Evolutionary conservation across 495 filamentous ascomycete species (phyloP).

Genomic region (Penicillium canariense): DNA sequence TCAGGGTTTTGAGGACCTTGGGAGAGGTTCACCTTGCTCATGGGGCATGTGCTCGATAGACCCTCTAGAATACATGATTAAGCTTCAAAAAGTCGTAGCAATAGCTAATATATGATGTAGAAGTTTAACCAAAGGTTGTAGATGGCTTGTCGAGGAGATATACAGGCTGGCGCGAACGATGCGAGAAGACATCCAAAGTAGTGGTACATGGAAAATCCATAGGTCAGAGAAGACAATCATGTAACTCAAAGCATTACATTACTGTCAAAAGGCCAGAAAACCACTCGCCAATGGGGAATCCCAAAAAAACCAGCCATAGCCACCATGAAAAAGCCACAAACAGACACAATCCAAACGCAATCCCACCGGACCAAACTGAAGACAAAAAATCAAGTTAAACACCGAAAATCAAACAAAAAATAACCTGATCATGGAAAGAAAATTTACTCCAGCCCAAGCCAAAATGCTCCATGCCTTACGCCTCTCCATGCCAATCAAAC

Average conservation of each 20-base stretch:
- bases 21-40: background rate
- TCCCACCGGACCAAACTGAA: background rate
- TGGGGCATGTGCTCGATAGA: background rate
- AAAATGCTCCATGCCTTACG: background rate
- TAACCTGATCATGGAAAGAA: background rate
- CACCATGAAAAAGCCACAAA: background rate
- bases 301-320: slow-evolving; percentile 2
- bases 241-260: slow-evolving; percentile 14
- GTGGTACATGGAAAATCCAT: too few relatives aligned
- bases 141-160: background rate
- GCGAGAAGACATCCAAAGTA: background rate
- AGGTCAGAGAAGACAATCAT: background rate
- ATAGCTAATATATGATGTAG: background rate
- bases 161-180: background rate
- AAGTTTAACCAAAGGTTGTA: background rate
- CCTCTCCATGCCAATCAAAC: background rate
- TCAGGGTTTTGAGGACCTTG: background rate
- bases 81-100: too few relatives aligned
- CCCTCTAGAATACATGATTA: too few relatives aligned
- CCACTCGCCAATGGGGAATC: slow-evolving; percentile 2
- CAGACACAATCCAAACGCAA: slow-evolving; percentile 6
- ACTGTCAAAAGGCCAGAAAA: slow-evolving; percentile 14
- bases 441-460: background rate
- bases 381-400: background rate
- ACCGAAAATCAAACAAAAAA: background rate